Conservation (phyloP, 192 early-diverging fungal genomes). For the Linnemannia exigua region DNA sequence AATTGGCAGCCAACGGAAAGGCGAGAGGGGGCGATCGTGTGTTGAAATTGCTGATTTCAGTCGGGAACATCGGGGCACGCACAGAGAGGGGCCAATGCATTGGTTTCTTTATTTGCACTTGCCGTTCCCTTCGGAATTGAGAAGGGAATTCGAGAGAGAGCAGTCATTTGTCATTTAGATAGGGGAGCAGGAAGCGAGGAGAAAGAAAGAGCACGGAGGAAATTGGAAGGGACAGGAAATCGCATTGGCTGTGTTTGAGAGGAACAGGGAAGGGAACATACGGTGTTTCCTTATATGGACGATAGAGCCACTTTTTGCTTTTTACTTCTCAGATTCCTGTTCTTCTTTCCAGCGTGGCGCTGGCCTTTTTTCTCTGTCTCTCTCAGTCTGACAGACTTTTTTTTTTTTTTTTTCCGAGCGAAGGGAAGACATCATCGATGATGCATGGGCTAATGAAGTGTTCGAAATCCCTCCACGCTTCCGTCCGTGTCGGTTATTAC, state of each 20-base stretch:
- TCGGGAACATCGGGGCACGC: neutral
- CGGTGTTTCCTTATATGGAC: neutral
- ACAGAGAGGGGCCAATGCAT: constrained; percentile 6
- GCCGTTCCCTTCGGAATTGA: constrained; percentile 12
- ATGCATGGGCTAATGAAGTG: neutral
- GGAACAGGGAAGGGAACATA: neutral
- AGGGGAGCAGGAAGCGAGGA: neutral
- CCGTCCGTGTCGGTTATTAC: neutral
- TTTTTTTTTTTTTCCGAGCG: neutral
- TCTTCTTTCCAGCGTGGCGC: neutral
- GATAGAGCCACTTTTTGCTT: neutral
- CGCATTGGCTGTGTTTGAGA: constrained; percentile 4
- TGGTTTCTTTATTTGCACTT: constrained; percentile 38
- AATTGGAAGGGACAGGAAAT: neutral
- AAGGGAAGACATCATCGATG: neutral
- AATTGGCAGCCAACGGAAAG: neutral
- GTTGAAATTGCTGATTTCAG: neutral
- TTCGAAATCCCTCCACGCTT: neutral
- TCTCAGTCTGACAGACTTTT: too few species aligned
- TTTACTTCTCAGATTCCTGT: too few species aligned
- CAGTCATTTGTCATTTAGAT: neutral
- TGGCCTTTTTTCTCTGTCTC: neutral
- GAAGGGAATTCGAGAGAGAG: too few species aligned
- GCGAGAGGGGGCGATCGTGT: neutral
- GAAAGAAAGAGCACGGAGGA: neutral